A percentile compares a stretch with the other conserved stretches of the same genome.
Conservation (phyloP, 228 moss, liverwort and hornwort genomes). For the Sphagnum fallax region DNA sequence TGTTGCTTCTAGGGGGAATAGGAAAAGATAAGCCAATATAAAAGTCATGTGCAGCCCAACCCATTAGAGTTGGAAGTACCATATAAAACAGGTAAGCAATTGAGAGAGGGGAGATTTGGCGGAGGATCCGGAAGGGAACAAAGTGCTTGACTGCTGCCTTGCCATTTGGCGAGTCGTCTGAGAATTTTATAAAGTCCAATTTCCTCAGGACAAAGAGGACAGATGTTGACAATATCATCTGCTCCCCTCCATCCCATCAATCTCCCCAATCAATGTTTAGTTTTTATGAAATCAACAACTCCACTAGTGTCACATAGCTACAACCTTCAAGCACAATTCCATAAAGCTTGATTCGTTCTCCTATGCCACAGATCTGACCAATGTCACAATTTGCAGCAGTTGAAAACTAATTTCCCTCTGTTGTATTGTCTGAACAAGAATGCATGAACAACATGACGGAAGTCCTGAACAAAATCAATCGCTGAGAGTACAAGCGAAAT, state of each 20-base stretch:
- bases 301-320: neutral
- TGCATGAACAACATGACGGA: too few species aligned
- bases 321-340: too few species aligned
- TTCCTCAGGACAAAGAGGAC: constrained; percentile 67
- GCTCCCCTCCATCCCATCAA: constrained; percentile 12
- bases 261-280: neutral
- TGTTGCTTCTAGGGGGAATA: too few species aligned
- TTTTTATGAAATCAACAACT: neutral
- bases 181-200: constrained; percentile 66
- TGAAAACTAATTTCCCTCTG: too few species aligned
- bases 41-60: neutral
- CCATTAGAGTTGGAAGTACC: constrained; percentile 23
- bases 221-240: constrained; percentile 89
- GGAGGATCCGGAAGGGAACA: constrained; percentile 59
- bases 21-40: too few species aligned
- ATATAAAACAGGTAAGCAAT: constrained; percentile 92
- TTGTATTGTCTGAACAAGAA: too few species aligned
- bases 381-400: too few species aligned
- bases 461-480: too few species aligned
- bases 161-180: constrained; percentile 38
- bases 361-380: too few species aligned
- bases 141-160: constrained; percentile 53
- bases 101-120: constrained; percentile 75
- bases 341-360: too few species aligned
- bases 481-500: neutral